These are phyloP conservation scores for Ensete glaucum DNA, from an alignment of 176 grass and related monocot species.

Conservation along the genomic window DNA sequence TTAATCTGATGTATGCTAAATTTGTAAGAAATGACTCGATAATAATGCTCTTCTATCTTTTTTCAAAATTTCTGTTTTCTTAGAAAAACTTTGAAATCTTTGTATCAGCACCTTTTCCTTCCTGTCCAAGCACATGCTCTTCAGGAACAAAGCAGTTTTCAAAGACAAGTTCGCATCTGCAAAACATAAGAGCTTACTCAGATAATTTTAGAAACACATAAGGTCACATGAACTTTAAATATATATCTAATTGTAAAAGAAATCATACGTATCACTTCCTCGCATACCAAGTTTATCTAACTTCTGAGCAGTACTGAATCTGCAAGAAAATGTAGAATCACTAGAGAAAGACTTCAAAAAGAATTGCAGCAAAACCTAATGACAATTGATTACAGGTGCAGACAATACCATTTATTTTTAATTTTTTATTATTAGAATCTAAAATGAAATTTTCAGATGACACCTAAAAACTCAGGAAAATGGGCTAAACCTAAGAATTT, in stretches of 20 bases:
- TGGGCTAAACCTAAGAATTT: too few relatives aligned
- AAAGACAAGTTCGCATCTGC: constrained; percentile 95
- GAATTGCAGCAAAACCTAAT: background rate
- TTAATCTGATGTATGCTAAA: too few relatives aligned
- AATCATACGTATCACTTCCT: constrained; percentile 89
- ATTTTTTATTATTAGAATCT: too few relatives aligned
- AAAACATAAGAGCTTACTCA: constrained; percentile 4
- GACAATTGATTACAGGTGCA: too few relatives aligned
- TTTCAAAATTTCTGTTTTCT: background rate
- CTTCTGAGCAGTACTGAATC: constrained; percentile 93
- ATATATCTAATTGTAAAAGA: constrained; percentile 8
- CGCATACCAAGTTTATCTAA: constrained; percentile 98
- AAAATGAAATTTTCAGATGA: background rate
- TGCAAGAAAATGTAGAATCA: constrained; percentile 25
- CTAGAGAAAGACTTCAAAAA: background rate
- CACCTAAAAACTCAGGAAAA: too few relatives aligned
- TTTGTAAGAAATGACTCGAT: background rate
- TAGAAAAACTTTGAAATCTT: constrained; percentile 7
- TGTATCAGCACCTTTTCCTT: constrained; percentile 67
- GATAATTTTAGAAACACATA: constrained; percentile 1
- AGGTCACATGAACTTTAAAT: background rate
- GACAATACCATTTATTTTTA: too few relatives aligned
- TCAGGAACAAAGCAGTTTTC: constrained; percentile 95
- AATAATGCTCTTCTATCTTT: background rate
- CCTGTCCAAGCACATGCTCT: constrained; percentile 73